Evolutionary conservation across 2,329 filamentous ascomycete genomes (phyloP), one percentile per base, ranked within the genome.

Genomic region (Immersiporthe knoxdaviesiana): DNA sequence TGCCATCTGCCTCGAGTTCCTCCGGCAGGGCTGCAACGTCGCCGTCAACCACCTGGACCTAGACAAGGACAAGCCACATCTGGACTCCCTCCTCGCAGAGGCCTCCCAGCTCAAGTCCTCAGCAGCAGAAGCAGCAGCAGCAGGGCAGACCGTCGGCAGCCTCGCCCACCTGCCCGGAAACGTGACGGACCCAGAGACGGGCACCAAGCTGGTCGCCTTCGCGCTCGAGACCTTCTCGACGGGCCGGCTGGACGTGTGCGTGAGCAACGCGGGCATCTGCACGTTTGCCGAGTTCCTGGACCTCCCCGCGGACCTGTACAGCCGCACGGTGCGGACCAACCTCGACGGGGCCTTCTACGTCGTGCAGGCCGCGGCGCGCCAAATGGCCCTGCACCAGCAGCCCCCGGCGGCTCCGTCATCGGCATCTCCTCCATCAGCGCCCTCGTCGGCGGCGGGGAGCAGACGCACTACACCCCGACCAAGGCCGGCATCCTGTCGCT

Each of bases 221-320:
- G 90, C 91, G 0, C 90, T 94, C 1, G 78, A 85, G 69, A 80
- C 81, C 69, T 91, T 88, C 77, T 83, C 85, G 18, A 77, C 81
- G 5, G 80, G 81, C 0, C 83, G 88, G 4, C 81, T 94, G 44
- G 91, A 93, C 79, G 83, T 97, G 8, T 95, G 95, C 79, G 91
- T 97, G 37, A 92, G 90, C 78, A 97, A 97, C 81, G 94, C 94
- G 4, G 94, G 94, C 8, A 87, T 97, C 70, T 97, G 93, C 83
- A 87, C 92, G 72, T 97, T 97, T 80, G 90, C 91, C 69, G 92
- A 97, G 73, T 97, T 97, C 76, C 81, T 97, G 32, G 88, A 91
- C 27, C 86, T 97, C 58, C 84, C 88, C 12, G 86, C 89, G 1
- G 86, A 90, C 68, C 88, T 97, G 67, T 91, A 94, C 76, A 81